Conservation (phyloP, 2,329 filamentous ascomycete genomes). For the Fonsecaea erecta region DNA sequence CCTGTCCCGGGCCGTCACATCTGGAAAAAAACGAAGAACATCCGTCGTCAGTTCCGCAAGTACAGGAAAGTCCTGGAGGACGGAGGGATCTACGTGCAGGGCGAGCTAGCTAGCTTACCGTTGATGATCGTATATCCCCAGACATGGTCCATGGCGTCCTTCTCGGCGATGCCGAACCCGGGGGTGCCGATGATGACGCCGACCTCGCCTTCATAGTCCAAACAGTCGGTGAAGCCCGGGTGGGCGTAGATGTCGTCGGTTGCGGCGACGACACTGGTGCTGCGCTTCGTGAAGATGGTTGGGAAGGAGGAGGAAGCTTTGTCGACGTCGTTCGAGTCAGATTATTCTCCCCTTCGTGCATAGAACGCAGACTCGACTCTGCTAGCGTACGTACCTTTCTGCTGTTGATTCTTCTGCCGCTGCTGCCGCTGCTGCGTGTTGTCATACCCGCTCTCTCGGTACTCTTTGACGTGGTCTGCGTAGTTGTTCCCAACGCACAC, state of each 20-base stretch:
- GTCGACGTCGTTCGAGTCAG: neutral
- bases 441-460: constrained; percentile 60
- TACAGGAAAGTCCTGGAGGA: too few relatives aligned
- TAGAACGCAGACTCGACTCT: neutral
- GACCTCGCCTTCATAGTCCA: constrained; percentile 63
- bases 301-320: constrained; percentile 33
- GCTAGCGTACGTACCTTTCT: constrained; percentile 47
- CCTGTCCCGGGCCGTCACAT: constrained; percentile 58
- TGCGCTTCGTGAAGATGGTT: constrained; percentile 26
- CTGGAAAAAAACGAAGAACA: too few relatives aligned
- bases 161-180: constrained; percentile 51
- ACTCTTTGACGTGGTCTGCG: constrained; percentile 61
- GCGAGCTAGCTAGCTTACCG: constrained; percentile 60
- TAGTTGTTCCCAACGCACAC: constrained; percentile 53
- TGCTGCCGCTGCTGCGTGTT: too few relatives aligned
- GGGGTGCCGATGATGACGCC: constrained; percentile 60
- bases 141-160: constrained; percentile 56
- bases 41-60: too few relatives aligned
- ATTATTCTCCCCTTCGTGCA: neutral
- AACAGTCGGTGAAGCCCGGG: constrained; percentile 52
- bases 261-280: constrained; percentile 56
- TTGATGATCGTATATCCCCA: constrained; percentile 64
- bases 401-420: constrained; percentile 47
- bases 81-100: too few relatives aligned
- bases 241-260: constrained; percentile 55